Evolutionary conservation across 345 rosid species (phyloP).

Genomic region (Sisymbrium irio): DNA sequence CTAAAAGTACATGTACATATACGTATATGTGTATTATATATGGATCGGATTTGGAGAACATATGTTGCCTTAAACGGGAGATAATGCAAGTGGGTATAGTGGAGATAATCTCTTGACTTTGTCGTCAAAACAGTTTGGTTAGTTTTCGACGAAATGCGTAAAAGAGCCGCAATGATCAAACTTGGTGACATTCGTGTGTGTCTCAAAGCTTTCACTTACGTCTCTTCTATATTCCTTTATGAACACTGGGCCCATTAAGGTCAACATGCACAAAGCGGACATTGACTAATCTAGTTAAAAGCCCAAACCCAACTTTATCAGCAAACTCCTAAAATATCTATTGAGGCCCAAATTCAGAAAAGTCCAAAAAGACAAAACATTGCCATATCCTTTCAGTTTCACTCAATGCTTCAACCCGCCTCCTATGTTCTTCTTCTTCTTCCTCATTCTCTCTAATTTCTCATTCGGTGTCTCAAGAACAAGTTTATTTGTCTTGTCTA

Average conservation of each 20-base stretch:
- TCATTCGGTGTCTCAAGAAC: background rate
- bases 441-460: background rate
- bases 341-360: constrained; percentile 21
- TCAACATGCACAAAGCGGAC: background rate
- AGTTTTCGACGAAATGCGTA: background rate
- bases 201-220: constrained; percentile 22
- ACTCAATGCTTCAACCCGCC: constrained; percentile 22
- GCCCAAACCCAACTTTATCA: constrained; percentile 17
- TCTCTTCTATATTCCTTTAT: background rate
- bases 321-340: background rate
- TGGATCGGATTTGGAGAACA: constrained; percentile 7
- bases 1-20: constrained; percentile 23
- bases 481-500: background rate
- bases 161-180: constrained; percentile 11
- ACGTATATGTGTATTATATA: constrained; percentile 1
- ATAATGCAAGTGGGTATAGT: constrained; percentile 25
- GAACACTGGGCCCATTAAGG: too few relatives aligned
- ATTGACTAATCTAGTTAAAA: background rate
- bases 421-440: constrained; percentile 20
- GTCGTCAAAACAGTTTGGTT: constrained; percentile 37
- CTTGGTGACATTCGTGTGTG: constrained; percentile 7
- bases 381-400: constrained; percentile 28
- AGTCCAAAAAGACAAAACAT: constrained; percentile 3
- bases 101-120: constrained; percentile 35
- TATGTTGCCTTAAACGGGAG: constrained; percentile 33